Base-by-base conservation (phyloP, 2,329 filamentous ascomycete genomes). In the Ophiostoma australiae region DNA sequence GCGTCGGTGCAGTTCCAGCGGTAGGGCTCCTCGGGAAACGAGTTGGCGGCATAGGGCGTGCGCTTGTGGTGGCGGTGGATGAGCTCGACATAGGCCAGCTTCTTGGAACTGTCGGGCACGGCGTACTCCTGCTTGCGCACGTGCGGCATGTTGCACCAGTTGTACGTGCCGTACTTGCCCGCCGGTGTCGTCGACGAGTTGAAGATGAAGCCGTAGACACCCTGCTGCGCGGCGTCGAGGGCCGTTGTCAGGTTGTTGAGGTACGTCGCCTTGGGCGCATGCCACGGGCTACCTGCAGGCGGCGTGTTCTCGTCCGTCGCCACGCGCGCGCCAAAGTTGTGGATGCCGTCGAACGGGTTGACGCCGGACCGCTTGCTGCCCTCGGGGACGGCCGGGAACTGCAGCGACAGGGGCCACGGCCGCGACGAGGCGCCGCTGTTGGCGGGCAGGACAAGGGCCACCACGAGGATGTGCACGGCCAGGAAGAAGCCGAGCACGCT, bases 91-190 rank as follows among this genome's bases (percentile, higher is more conserved):
- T 94, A 94, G 76, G 85, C 80, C 69, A 95, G 81, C 75, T 88
- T 82, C 77, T 87, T 93, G n/a, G 85, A 85, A 0, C 79, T 74
- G 1, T 81, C 75, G 0, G 85, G 81, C 72, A 79, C 83, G 17
- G 83, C 78, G 76, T 95, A 95, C 76, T 92, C 90, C 17, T 79
- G 79, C 31, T 78, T 80, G 41, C 91, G 85, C n/a, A 91, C 90
- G 80, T 94, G 92, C 0, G 92, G 92, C 91, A 95, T 95, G 77
- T 95, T 94, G 80, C 92, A 95, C 84, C 85, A 94, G 78, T 94
- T 93, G 79, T 94, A 94, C 1, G 81, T 84, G 6, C 87, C 87
- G 79, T 91, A 90, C 52, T 82, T 27, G 0, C 79, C 77, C 70
- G 83, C 80, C 0, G 90, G 86, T 0, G 86, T 85, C 1, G 80